Evolutionary conservation across 345 rosid genomes (phyloP).

Genomic region (Boechera divaricarpa): DNA sequence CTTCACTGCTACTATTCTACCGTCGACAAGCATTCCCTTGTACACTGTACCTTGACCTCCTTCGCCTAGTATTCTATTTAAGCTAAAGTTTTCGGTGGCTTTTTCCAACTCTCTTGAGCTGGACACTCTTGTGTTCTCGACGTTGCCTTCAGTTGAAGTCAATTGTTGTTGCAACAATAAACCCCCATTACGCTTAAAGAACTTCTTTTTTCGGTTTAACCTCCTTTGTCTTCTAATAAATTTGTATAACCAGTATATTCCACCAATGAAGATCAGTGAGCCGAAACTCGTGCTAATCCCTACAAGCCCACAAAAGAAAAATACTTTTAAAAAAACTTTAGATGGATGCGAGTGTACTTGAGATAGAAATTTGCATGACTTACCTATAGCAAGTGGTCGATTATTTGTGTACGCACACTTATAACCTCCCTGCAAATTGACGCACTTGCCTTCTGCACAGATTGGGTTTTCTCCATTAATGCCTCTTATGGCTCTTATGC

Average conservation of each 20-base stretch:
- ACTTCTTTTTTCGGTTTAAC: slow-evolving; percentile 26
- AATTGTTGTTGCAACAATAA: slow-evolving; percentile 47
- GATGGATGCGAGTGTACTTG: background rate
- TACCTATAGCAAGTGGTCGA: slow-evolving; percentile 30
- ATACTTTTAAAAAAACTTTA: too few species aligned
- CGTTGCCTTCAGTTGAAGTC: background rate
- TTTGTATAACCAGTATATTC: slow-evolving; percentile 21
- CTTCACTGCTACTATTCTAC: slow-evolving; percentile 49
- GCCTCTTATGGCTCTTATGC: background rate
- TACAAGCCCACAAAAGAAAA: background rate
- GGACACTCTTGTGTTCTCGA: slow-evolving; percentile 44
- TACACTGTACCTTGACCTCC: slow-evolving; percentile 55
- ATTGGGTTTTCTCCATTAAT: background rate
- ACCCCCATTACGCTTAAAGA: slow-evolving; percentile 42
- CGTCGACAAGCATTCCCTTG: slow-evolving; percentile 35
- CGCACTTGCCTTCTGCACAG: background rate
- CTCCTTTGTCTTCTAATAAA: background rate
- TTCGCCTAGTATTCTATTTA: slow-evolving; percentile 45
- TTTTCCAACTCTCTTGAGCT: slow-evolving; percentile 39
- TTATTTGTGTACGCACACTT: background rate
- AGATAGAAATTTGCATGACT: background rate
- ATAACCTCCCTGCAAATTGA: background rate
- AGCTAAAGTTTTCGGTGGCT: slow-evolving; percentile 41
- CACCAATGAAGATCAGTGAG: slow-evolving; percentile 16
- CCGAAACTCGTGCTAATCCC: slow-evolving; percentile 24